Conservation (phyloP, 73 alveolate species). For the Paraurostyla sp. region DNA sequence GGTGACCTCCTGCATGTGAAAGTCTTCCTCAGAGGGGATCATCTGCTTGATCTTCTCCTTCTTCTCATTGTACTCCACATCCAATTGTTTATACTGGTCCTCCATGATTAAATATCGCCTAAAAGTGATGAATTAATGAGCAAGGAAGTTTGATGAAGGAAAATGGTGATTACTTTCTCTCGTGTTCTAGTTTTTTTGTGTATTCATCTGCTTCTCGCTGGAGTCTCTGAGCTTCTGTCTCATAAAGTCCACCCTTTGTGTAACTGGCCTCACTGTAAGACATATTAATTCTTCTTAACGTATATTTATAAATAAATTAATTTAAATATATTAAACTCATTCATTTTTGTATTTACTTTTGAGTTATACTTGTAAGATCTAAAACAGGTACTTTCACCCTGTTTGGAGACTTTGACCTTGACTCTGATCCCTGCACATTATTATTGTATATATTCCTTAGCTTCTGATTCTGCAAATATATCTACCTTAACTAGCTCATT, state of each 20-base stretch:
- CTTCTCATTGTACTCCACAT: constrained; percentile 71
- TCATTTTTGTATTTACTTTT: neutral
- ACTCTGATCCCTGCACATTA: no score
- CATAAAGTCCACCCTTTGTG: constrained; percentile 67
- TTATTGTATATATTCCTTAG: no score
- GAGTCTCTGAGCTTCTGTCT: constrained; percentile 77
- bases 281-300: constrained; percentile 39
- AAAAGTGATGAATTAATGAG: neutral
- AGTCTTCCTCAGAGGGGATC: constrained; percentile 68
- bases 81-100: constrained; percentile 70
- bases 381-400: neutral
- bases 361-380: no score
- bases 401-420: neutral
- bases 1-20: constrained; percentile 37
- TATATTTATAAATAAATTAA: neutral
- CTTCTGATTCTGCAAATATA: no score
- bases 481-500: no score
- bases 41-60: constrained; percentile 65
- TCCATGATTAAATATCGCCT: constrained; percentile 75
- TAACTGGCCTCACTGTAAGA: constrained; percentile 53
- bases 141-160: neutral
- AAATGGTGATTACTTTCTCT: constrained; percentile 64
- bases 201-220: constrained; percentile 82
- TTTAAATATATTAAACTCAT: neutral
- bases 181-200: constrained; percentile 84